Percentiles rank a stretch among this genome's conserved stretches.
These are phyloP conservation scores for Alternaria panax DNA, from an alignment of 2,329 filamentous ascomycete species.

Conservation along the genomic window DNA sequence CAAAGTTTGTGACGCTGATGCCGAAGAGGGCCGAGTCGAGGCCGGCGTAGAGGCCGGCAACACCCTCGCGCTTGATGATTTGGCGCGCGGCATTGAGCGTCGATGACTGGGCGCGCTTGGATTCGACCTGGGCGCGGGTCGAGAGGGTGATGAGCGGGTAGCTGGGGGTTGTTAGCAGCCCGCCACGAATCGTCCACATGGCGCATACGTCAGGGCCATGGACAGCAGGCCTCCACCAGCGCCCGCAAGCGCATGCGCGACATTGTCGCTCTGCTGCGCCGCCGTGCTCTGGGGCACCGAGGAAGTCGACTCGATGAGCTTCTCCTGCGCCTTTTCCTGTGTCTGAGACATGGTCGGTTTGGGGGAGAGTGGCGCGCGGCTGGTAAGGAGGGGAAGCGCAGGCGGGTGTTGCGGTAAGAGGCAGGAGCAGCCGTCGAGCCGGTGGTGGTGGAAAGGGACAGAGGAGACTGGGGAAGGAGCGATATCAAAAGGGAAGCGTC, in stretches of 20 bases:
- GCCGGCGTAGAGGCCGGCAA: conserved; percentile 88
- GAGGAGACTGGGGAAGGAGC: background rate
- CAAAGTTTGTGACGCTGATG: conserved; percentile 98
- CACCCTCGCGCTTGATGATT: conserved; percentile 90
- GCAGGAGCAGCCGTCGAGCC: conserved; percentile 4
- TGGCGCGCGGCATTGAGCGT: conserved; percentile 82
- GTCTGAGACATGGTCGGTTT: conserved; percentile 36
- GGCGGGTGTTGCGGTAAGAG: conserved; percentile 1
- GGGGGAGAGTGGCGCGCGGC: background rate
- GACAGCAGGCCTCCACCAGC: conserved; percentile 93
- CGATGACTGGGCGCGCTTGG: conserved; percentile 85
- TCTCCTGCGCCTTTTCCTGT: conserved; percentile 42
- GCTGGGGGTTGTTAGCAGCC: conserved; percentile 55
- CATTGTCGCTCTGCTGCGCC: conserved; percentile 90
- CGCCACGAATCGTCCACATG: background rate
- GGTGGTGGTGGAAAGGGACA: conserved; percentile 2
- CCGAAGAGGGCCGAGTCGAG: conserved; percentile 94
- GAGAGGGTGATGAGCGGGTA: conserved; percentile 98
- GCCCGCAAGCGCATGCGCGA: conserved; percentile 91
- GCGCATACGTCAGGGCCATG: conserved; percentile 85
- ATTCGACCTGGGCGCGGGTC: conserved; percentile 96
- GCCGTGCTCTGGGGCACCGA: conserved; percentile 64
- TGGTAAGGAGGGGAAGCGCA: conserved; percentile 13
- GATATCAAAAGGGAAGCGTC: conserved; percentile 18
- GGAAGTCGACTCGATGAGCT: conserved; percentile 46